phyloP scores from a whole-genome alignment of 2,329 filamentous ascomycete genomes.

The Conoideocrella luteorostrata region DNA sequence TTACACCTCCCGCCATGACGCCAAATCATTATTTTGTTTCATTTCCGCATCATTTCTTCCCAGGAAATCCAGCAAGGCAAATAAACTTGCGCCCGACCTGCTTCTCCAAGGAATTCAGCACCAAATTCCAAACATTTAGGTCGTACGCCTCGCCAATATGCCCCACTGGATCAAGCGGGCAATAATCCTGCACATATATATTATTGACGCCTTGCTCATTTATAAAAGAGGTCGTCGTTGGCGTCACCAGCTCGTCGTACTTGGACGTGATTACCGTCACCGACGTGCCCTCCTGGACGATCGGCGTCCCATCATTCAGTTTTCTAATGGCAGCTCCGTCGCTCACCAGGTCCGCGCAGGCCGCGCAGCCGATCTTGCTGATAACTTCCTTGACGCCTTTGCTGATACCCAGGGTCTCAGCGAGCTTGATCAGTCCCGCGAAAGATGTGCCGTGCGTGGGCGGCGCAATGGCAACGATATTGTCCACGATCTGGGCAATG shows the following conservation, averaged over 20 bases:
- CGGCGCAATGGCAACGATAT: slow-evolving; percentile 15
- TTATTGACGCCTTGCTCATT: slow-evolving; percentile 12
- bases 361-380: slow-evolving; percentile 8
- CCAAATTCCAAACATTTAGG: slow-evolving; percentile 13
- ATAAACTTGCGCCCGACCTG: slow-evolving; percentile 8
- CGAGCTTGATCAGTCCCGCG: slow-evolving; percentile 11
- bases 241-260: slow-evolving; percentile 11
- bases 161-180: slow-evolving; percentile 9
- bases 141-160: slow-evolving; percentile 11
- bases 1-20: too few species aligned
- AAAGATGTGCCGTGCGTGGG: slow-evolving; percentile 18
- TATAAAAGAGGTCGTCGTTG: slow-evolving; percentile 11
- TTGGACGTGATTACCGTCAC: slow-evolving; percentile 12
- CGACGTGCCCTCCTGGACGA: slow-evolving; percentile 10
- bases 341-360: slow-evolving; percentile 11
- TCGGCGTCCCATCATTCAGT: slow-evolving; percentile 12
- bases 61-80: slow-evolving; percentile 1
- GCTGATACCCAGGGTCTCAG: background rate
- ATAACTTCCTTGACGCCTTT: slow-evolving; percentile 2
- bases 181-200: slow-evolving; percentile 13
- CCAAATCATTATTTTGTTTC: too few species aligned
- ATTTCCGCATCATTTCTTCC: slow-evolving; percentile 10
- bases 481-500: slow-evolving; percentile 10
- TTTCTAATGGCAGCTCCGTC: slow-evolving; percentile 6
- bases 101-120: slow-evolving; percentile 12